These are phyloP conservation scores for Hansfordia pulvinata DNA, from an alignment of 2,329 filamentous ascomycete genomes.

Conservation along the genomic window DNA sequence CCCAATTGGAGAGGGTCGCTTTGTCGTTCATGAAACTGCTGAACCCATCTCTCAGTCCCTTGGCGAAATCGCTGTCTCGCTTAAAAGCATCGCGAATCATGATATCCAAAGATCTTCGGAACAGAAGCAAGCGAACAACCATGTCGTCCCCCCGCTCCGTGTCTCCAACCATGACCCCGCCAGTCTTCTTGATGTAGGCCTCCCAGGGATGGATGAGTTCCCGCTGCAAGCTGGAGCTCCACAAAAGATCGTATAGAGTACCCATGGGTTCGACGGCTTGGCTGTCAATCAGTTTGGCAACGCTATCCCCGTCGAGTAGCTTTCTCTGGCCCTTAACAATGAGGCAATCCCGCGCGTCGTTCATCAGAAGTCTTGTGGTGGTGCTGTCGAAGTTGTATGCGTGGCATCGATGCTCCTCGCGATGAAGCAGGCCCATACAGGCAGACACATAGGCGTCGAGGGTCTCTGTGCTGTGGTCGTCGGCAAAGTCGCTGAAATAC, in stretches of 20 bases:
- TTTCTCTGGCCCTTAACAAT: conserved; percentile 54
- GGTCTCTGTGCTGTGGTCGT: conserved; percentile 45
- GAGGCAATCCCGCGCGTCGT: conserved; percentile 58
- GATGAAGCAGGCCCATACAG: conserved; percentile 54
- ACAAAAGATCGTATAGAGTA: conserved; percentile 65
- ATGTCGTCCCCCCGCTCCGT: conserved; percentile 69
- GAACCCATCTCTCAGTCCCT: conserved; percentile 74
- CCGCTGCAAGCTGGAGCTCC: conserved; percentile 55
- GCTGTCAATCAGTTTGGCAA: conserved; percentile 61
- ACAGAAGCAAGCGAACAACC: conserved; percentile 67
- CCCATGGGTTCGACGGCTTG: conserved; percentile 58
- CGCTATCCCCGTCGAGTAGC: conserved; percentile 50
- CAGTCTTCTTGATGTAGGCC: conserved; percentile 64
- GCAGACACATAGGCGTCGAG: conserved; percentile 65
- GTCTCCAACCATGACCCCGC: conserved; percentile 67
- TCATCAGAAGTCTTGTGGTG: conserved; percentile 65
- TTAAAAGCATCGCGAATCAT: conserved; percentile 67
- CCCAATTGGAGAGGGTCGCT: conserved; percentile 57
- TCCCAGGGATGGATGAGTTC: conserved; percentile 62
- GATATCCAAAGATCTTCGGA: conserved; percentile 67
- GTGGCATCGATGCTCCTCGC: conserved; percentile 66
- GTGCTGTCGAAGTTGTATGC: conserved; percentile 69
- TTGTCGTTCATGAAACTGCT: conserved; percentile 86
- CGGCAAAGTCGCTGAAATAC: conserved; percentile 59
- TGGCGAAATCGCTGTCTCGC: conserved; percentile 62